Conservation (phyloP, 202 grass and related monocot species). For the Setaria italica region DNA sequence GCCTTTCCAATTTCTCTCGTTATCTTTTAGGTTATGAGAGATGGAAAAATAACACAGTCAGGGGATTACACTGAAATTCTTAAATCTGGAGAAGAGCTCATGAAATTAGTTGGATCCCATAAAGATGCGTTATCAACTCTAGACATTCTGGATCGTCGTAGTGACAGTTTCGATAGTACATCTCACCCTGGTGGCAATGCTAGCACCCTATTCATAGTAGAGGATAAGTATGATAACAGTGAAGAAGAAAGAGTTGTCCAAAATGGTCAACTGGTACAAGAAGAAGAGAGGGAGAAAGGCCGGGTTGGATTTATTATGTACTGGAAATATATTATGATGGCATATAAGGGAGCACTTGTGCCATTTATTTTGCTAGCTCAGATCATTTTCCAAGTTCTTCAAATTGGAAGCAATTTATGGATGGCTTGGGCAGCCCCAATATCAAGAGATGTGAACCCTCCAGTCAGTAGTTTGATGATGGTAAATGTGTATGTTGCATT, state of each 20-base stretch:
- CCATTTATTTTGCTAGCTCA: slow-evolving; percentile 71
- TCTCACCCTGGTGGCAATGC: slow-evolving; percentile 38
- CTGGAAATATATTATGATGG: slow-evolving; percentile 73
- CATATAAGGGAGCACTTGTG: slow-evolving; percentile 66
- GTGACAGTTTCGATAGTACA: slow-evolving; percentile 25
- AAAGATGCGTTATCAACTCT: slow-evolving; percentile 64
- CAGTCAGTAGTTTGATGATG: slow-evolving; percentile 49
- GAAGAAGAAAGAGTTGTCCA: slow-evolving; percentile 31
- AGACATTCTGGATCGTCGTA: slow-evolving; percentile 41
- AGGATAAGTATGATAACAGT: slow-evolving; percentile 21
- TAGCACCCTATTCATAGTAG: neutral
- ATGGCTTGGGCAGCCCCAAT: slow-evolving; percentile 75
- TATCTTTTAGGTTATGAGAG: slow-evolving; percentile 22
- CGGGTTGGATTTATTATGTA: slow-evolving; percentile 69
- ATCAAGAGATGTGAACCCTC: slow-evolving; percentile 64
- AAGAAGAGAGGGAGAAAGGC: slow-evolving; percentile 93
- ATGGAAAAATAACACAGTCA: slow-evolving; percentile 22
- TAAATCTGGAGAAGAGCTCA: slow-evolving; percentile 62
- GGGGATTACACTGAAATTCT: slow-evolving; percentile 53
- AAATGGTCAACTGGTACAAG: slow-evolving; percentile 72
- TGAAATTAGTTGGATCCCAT: slow-evolving; percentile 63
- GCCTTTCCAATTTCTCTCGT: neutral
- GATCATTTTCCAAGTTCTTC: slow-evolving; percentile 76
- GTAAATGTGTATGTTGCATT: slow-evolving; percentile 72
- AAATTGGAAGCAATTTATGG: slow-evolving; percentile 86